A percentile compares a stretch with the other conserved stretches of the same genome.
phyloP scores from a whole-genome alignment of 2,329 filamentous ascomycete genomes.

The Phoma sp. region DNA sequence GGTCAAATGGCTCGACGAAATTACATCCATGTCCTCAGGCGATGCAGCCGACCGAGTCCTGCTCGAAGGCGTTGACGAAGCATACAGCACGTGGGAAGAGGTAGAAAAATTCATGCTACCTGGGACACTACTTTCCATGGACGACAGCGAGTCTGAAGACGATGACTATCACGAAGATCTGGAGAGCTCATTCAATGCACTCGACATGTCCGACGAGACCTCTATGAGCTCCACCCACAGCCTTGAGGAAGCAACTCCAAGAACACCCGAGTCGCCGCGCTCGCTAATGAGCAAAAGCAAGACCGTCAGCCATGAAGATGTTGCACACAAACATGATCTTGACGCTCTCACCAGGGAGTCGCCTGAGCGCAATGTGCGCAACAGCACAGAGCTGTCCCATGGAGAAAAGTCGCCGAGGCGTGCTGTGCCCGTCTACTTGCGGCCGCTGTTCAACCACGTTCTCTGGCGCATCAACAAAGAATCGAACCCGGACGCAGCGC shows the following conservation, averaged over 20 bases:
- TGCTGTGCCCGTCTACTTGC: slow-evolving; percentile 50
- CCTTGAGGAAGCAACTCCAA: slow-evolving; percentile 44
- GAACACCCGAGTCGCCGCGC: slow-evolving; percentile 50
- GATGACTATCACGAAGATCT: slow-evolving; percentile 48
- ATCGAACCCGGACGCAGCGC: slow-evolving; percentile 54
- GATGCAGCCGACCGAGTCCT: slow-evolving; percentile 47
- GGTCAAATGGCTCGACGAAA: slow-evolving; percentile 60
- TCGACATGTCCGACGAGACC: slow-evolving; percentile 47
- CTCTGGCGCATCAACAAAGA: slow-evolving; percentile 61
- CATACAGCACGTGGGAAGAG: slow-evolving; percentile 57
- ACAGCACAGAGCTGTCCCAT: slow-evolving; percentile 34
- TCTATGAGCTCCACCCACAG: slow-evolving; percentile 56
- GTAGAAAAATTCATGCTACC: slow-evolving; percentile 59
- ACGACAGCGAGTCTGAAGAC: slow-evolving; percentile 50
- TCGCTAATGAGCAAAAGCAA: slow-evolving; percentile 45
- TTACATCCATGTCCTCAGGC: slow-evolving; percentile 55
- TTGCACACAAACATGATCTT: slow-evolving; percentile 30
- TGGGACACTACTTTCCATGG: slow-evolving; percentile 58
- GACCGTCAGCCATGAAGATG: slow-evolving; percentile 22
- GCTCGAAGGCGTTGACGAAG: slow-evolving; percentile 58
- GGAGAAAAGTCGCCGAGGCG: slow-evolving; percentile 37
- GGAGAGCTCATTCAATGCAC: slow-evolving; percentile 46
- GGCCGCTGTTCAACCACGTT: slow-evolving; percentile 60
- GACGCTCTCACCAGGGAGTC: slow-evolving; percentile 22
- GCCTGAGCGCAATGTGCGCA: slow-evolving; percentile 40